These are phyloP conservation scores for Drosera spatulata DNA, from an alignment of 179 eudicot genomes.

Conservation along the genomic window DNA sequence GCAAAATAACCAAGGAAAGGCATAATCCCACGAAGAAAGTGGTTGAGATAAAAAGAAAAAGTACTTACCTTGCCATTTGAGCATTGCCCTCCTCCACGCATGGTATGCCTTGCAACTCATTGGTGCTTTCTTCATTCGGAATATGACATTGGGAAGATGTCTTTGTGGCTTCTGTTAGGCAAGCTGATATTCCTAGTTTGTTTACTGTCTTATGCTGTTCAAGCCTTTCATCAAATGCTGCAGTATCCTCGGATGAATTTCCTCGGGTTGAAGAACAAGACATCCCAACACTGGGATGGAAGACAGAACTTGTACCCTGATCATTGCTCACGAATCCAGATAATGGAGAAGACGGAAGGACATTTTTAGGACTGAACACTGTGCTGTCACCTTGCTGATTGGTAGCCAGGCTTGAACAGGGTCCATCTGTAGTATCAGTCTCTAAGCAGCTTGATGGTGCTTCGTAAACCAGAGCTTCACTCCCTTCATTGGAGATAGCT, in stretches of 20 bases:
- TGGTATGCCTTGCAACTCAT: conserved; percentile 10
- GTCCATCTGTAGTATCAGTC: conserved; percentile 9
- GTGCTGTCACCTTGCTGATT: neutral
- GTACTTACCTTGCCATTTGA: conserved; percentile 26
- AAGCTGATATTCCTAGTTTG: conserved; percentile 5
- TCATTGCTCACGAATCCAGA: conserved; percentile 11
- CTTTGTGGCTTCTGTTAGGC: conserved; percentile 10
- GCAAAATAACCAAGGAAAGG: no score
- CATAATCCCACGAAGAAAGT: no score
- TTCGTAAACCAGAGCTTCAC: conserved; percentile 5
- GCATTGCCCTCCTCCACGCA: conserved; percentile 15
- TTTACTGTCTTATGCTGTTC: conserved; percentile 4
- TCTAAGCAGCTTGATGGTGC: conserved; percentile 11
- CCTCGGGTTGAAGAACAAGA: conserved; percentile 3
- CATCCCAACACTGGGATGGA: neutral
- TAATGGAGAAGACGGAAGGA: conserved; percentile 10
- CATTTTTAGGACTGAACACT: conserved; percentile 6
- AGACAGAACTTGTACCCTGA: conserved; percentile 6
- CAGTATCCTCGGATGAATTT: conserved; percentile 1
- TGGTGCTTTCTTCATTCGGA: conserved; percentile 10
- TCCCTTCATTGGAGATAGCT: conserved; percentile 9
- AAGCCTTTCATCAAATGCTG: conserved; percentile 5
- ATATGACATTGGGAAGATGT: conserved; percentile 7
- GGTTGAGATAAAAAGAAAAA: no score
- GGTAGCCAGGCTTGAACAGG: neutral